A percentile compares a stretch with the other conserved stretches of the same genome.
These are phyloP conservation scores for Lathyrus sativus DNA, from an alignment of 306 rosid species.

Conservation along the genomic window DNA sequence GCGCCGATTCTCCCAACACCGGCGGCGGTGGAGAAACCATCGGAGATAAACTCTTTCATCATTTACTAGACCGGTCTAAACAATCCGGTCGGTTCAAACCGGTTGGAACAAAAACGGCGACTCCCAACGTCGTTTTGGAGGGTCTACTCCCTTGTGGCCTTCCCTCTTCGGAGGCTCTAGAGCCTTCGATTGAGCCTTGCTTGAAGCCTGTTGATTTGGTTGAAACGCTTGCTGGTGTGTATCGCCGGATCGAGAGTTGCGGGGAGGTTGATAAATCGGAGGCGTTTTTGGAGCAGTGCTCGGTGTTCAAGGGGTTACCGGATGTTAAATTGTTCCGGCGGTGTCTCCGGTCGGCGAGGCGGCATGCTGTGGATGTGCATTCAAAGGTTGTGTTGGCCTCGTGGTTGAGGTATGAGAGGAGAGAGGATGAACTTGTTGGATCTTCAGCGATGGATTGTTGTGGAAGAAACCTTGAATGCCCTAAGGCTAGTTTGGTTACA, in stretches of 20 bases:
- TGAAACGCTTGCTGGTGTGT: conserved; percentile 49
- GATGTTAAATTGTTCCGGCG: conserved; percentile 69
- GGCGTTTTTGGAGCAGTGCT: conserved; percentile 63
- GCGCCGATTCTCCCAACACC: conserved; percentile 13
- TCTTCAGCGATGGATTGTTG: conserved; percentile 62
- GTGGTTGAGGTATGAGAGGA: conserved; percentile 76
- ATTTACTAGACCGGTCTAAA: conserved; percentile 49
- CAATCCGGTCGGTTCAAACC: conserved; percentile 56
- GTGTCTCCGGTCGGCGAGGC: conserved; percentile 69
- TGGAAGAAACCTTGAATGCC: conserved; percentile 74
- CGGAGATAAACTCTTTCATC: conserved; percentile 61
- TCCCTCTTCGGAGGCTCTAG: conserved; percentile 60
- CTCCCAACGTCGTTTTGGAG: conserved; percentile 42
- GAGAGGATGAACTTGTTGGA: conserved; percentile 81
- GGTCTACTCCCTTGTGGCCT: conserved; percentile 65
- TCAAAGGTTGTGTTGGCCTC: conserved; percentile 66
- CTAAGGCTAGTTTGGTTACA: conserved; percentile 57
- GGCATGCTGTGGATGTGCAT: conserved; percentile 71
- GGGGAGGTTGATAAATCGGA: conserved; percentile 51
- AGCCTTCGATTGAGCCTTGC: conserved; percentile 61
- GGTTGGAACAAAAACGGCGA: conserved; percentile 37
- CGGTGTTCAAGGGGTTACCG: conserved; percentile 48
- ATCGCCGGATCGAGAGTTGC: conserved; percentile 50
- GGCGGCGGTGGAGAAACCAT: conserved; percentile 12
- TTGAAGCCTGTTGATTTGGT: conserved; percentile 60